Base-by-base conservation (phyloP, 2,329 filamentous ascomycete genomes). In the Ophiostoma sp. region DNA sequence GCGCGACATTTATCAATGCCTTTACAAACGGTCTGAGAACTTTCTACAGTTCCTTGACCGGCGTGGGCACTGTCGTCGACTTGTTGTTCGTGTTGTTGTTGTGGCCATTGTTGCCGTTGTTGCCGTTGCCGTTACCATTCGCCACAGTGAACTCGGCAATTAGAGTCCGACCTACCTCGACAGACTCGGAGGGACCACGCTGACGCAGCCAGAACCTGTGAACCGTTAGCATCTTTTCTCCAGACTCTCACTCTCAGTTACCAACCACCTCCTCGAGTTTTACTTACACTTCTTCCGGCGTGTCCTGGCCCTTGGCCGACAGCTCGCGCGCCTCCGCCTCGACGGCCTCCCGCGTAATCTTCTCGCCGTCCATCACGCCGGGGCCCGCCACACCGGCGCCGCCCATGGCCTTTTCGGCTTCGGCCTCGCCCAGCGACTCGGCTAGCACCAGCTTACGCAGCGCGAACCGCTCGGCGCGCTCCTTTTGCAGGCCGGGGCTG, bases 401-500 rank as follows among this genome's bases (percentile, higher is more conserved):
- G 6, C 82, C 7, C 83, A 82, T 22, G 15, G 84, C 83, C 72
- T 82, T 83, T 70, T 87, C 85, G 2, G 85, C 85, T 1, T 86
- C 84, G 42, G 89, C 85, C 73, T 88, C 82, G 0, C 88, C 90
- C 15, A 94, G 82, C 31, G 88, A 92, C 78, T 95, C 91, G 74
- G 94, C 89, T 1, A 98, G 87, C 72, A 94, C 90, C 76, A 88
- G 89, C 83, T 94, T 95, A 76, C 95, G 90, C 79, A 96, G 90
- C 66, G 92, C 81, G 82, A 92, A 98, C 28, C 93, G 88, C 80
- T 97, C 93, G 3, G 90, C 90, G 17, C 92, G 89, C 82, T 97
- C 95, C 81, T 94, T 94, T 78, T 97, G 93, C 73, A 95, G 85
- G 0, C 94, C 95, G 0, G 93, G 93, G 64, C 92, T 95, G 78